phyloP scores from a whole-genome alignment of 2,329 filamentous ascomycete species.

The Chaetomium sp. region DNA sequence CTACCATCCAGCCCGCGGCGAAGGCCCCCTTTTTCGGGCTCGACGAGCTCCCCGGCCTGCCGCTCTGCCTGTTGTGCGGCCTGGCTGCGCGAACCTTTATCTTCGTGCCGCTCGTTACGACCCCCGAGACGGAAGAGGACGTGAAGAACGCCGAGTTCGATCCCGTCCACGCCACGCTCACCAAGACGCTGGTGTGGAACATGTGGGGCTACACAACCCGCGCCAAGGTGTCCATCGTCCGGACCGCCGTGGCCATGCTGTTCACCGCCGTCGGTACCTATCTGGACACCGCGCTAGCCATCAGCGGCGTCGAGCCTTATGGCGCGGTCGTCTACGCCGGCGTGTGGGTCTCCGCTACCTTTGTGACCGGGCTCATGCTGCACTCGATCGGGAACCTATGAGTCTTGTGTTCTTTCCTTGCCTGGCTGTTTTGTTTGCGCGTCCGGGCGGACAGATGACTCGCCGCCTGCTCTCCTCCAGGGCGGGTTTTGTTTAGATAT shows the following conservation, averaged over 20 bases:
- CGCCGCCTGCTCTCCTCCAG: background rate
- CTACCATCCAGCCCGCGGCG: conserved; percentile 69
- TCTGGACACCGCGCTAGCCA: conserved; percentile 64
- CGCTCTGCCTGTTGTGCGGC: conserved; percentile 58
- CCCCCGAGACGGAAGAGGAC: conserved; percentile 52
- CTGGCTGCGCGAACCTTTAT: conserved; percentile 74
- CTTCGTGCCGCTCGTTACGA: conserved; percentile 67
- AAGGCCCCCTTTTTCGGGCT: conserved; percentile 60
- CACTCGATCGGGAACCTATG: conserved; percentile 46
- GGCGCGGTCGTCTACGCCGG: conserved; percentile 74
- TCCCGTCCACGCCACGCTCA: conserved; percentile 64
- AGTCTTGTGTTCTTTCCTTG: background rate
- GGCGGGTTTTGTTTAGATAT: background rate
- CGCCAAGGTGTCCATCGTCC: conserved; percentile 63
- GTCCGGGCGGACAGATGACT: conserved; percentile 1
- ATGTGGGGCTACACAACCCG: conserved; percentile 68
- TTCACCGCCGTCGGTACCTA: conserved; percentile 63
- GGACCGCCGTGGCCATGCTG: conserved; percentile 62
- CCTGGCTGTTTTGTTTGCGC: background rate
- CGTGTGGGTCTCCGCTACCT: conserved; percentile 71
- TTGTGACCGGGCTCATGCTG: conserved; percentile 59
- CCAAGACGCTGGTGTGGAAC: conserved; percentile 72
- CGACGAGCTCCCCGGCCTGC: conserved; percentile 57
- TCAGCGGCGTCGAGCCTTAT: conserved; percentile 68
- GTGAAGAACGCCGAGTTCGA: conserved; percentile 59